phyloP scores from a whole-genome alignment of 225 moss, liverwort and hornwort genomes.

The Straminergon stramineum region DNA sequence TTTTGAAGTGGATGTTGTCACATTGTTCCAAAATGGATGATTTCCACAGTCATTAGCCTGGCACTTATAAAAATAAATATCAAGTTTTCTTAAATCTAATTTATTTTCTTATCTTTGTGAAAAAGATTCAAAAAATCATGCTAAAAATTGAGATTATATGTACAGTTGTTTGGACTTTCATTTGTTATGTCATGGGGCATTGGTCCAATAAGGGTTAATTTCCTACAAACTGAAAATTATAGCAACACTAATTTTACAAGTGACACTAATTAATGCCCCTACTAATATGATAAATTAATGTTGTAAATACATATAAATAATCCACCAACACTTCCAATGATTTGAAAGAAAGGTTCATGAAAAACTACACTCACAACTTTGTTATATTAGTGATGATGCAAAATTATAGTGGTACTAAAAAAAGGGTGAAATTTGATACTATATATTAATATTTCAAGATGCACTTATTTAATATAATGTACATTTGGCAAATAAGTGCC shows the following conservation, averaged over 20 bases:
- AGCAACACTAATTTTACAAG: neutral
- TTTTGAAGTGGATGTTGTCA: too few species aligned
- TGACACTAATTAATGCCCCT: accelerated
- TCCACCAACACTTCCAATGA: neutral
- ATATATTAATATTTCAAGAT: neutral
- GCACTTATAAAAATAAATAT: accelerated
- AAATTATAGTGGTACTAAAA: neutral
- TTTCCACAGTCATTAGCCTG: too few species aligned
- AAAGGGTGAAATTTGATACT: neutral
- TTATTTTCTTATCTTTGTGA: neutral
- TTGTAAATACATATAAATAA: neutral
- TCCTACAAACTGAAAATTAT: neutral
- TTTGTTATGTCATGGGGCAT: accelerated
- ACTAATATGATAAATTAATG: neutral
- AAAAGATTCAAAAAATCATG: too few species aligned
- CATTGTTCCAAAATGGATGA: too few species aligned
- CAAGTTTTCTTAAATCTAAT: neutral
- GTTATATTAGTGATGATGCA: neutral
- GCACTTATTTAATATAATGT: neutral
- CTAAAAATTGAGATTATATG: neutral
- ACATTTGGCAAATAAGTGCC: neutral
- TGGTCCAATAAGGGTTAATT: neutral
- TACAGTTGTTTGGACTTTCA: accelerated
- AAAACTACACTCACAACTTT: neutral
- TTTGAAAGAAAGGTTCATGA: neutral